Evolutionary conservation across 805 yeast species (phyloP).

Genomic region (Saturnispora gosingensis): DNA sequence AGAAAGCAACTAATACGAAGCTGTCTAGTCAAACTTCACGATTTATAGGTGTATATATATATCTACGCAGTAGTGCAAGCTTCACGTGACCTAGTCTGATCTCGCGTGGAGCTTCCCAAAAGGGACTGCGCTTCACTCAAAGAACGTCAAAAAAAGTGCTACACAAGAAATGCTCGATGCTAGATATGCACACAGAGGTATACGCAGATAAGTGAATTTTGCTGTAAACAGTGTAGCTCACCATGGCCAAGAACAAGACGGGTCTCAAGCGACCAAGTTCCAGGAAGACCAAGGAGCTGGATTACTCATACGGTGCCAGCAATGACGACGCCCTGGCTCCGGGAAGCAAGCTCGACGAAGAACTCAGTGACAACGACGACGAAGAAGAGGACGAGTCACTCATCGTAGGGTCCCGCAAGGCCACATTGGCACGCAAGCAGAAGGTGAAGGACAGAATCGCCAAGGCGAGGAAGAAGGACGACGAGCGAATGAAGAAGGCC

Average conservation of each 20-base stretch:
- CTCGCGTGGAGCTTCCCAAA: too few species aligned
- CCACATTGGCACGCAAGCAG: neutral
- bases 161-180: too few species aligned
- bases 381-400: slow-evolving; percentile 9
- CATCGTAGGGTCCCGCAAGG: slow-evolving; percentile 12
- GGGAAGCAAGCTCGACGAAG: too few species aligned
- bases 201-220: too few species aligned
- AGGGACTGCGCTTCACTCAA: too few species aligned
- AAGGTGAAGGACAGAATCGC: neutral
- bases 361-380: neutral
- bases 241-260: neutral
- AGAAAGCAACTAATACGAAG: neutral
- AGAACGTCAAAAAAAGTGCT: too few species aligned
- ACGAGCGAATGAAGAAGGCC: neutral
- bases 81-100: too few species aligned
- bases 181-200: too few species aligned
- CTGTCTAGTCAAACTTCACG: too few species aligned
- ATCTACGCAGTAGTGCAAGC: too few species aligned
- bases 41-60: too few species aligned
- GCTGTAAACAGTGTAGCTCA: too few species aligned
- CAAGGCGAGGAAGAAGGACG: neutral
- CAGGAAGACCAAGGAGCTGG: neutral
- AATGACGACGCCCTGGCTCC: neutral
- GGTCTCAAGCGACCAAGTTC: neutral
- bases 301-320: neutral